A percentile compares a stretch with the other conserved stretches of the same genome.
Conservation (phyloP, 768 basidiomycete genomes). For the Suillus variegatus region DNA sequence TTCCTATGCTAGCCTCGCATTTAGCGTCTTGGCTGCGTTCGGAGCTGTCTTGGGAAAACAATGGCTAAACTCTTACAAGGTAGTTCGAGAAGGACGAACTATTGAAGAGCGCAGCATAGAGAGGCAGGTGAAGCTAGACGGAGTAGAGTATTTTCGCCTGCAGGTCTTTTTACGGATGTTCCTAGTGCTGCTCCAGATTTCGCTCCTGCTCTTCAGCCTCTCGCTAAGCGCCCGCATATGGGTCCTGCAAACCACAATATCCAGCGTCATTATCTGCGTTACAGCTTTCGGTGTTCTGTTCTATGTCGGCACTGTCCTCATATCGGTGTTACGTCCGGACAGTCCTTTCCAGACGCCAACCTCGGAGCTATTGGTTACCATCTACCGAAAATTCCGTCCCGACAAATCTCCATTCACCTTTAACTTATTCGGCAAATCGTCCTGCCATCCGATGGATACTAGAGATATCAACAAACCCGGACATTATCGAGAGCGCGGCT, state of each 20-base stretch:
- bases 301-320: neutral
- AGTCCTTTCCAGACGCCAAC: neutral
- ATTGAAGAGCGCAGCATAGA: neutral
- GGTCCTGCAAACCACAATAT: neutral
- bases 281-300: neutral
- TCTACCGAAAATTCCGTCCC: neutral
- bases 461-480: constrained; percentile 14
- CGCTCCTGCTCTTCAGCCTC: neutral
- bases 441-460: constrained; percentile 19
- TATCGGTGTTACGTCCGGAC: neutral
- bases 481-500: neutral
- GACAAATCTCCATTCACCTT: too few species aligned
- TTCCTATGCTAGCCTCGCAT: neutral
- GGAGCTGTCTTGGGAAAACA: neutral
- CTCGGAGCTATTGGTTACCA: neutral
- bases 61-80: constrained; percentile 1
- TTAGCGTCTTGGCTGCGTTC: neutral
- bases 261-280: neutral
- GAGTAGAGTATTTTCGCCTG: neutral
- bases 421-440: neutral
- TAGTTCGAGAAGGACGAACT: neutral
- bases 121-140: neutral
- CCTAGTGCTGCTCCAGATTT: neutral
- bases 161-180: neutral
- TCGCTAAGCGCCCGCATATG: neutral